Evolutionary conservation across 2,329 filamentous ascomycete species (phyloP), one percentile per base, ranked within the genome.

Genomic region (Podosphaera leucotricha): DNA sequence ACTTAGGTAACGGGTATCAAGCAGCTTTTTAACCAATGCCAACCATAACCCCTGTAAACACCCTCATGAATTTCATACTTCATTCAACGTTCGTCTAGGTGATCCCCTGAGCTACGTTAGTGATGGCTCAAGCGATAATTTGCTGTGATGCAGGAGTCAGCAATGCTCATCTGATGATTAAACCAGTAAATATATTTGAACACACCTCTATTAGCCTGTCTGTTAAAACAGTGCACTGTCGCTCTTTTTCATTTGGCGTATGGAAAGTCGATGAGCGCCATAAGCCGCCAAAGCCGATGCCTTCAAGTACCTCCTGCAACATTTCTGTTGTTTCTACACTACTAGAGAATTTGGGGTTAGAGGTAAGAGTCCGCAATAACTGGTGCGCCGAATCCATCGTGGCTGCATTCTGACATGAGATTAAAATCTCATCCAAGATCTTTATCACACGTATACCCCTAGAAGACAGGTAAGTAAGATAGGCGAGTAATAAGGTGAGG

Each of bases 261-360:
- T 59, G 55, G 38, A 59, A 59, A 6, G 56, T 57, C 3, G 54
- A 53, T 10, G 53, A 55, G 11, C 66, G 65, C 72, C 72, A 78
- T 1, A 80, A 60, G 0, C 76, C 75, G 7, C 67, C 65, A 48
- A 80, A 78, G 1, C 75, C 76, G 56, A 73, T 67, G 2, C 70
- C 66, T 33, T 72, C 66, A 7, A 79, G 61, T 2, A 67, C 64
- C 39, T 70, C 65, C 41, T 65, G 65, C 10, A 78, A 57, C 22
- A 62, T 58, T 35, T 64, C 62, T 24, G 62, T 62, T 4, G 67
- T 66, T 40, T 67, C 64, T 16, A 67, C 58, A 15, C 65, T 63
- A 7, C 60, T 60, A 2, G 65, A 60, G 46, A 72, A 73, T 40
- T 65, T 65, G 2, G 62, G 59, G 44, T 70, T 69, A 1, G 66